phyloP scores from a whole-genome alignment of 1,284 basidiomycete species.

The Microbotryomycetes sp. region DNA sequence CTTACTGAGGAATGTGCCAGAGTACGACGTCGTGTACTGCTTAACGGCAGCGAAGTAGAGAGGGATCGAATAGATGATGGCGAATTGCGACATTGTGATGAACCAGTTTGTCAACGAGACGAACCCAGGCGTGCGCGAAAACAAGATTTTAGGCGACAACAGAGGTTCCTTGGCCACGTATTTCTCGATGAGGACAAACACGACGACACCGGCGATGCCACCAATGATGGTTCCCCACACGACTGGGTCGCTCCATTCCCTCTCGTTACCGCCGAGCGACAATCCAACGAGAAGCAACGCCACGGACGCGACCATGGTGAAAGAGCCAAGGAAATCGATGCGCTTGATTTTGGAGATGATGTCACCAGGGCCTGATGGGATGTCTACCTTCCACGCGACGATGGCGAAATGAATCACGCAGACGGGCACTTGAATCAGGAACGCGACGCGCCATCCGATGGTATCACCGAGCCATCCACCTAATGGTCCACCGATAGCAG shows the following conservation, averaged over 20 bases:
- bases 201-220: constrained; percentile 55
- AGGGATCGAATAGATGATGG: constrained; percentile 42
- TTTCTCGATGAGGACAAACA: constrained; percentile 48
- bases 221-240: constrained; percentile 60
- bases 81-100: constrained; percentile 44
- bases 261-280: constrained; percentile 33
- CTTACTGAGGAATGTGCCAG: constrained; percentile 42
- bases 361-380: constrained; percentile 42
- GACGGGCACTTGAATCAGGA: constrained; percentile 42
- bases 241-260: constrained; percentile 62
- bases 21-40: constrained; percentile 40
- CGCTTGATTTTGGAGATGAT: constrained; percentile 44
- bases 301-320: constrained; percentile 43
- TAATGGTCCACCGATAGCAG: constrained; percentile 40
- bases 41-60: constrained; percentile 43
- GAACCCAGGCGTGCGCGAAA: constrained; percentile 43
- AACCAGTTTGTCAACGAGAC: constrained; percentile 44
- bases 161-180: constrained; percentile 45
- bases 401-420: constrained; percentile 43
- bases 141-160: constrained; percentile 43
- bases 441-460: constrained; percentile 37
- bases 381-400: constrained; percentile 44
- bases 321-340: constrained; percentile 43
- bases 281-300: constrained; percentile 42
- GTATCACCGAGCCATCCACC: constrained; percentile 31